phyloP scores from a whole-genome alignment of 1,284 basidiomycete species.

The Leccinum brunneo-olivaceum region DNA sequence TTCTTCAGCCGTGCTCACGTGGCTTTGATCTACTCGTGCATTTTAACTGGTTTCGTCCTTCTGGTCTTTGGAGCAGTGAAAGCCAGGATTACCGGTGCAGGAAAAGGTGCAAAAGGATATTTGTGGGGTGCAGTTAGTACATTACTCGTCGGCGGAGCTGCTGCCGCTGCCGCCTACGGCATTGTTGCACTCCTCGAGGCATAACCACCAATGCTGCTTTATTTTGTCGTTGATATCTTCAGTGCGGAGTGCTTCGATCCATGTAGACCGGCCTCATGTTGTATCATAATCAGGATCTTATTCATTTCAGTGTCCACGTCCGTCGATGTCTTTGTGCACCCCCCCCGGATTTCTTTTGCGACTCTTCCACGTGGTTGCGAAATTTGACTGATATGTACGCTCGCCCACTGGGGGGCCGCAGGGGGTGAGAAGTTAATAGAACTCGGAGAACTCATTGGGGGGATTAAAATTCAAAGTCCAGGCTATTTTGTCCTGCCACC shows the following conservation, averaged over 20 bases:
- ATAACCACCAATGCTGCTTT: slow-evolving; percentile 2
- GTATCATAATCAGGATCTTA: slow-evolving; percentile 2
- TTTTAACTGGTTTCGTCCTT: slow-evolving; percentile 79
- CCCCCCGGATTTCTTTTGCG: too few species aligned
- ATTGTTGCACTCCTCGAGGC: slow-evolving; percentile 75
- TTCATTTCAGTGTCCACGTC: too few species aligned
- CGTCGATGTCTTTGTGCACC: too few species aligned
- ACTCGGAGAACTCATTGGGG: too few species aligned
- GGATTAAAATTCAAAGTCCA: too few species aligned
- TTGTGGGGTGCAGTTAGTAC: slow-evolving; percentile 86
- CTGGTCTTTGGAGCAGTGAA: slow-evolving; percentile 88
- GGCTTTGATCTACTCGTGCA: slow-evolving; percentile 66
- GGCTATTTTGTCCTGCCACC: too few species aligned
- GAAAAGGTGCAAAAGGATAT: slow-evolving; percentile 47
- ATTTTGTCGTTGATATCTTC: too few species aligned
- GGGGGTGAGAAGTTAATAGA: too few species aligned
- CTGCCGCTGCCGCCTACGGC: slow-evolving; percentile 83
- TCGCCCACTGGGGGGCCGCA: neutral
- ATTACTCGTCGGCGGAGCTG: slow-evolving; percentile 84
- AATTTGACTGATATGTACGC: neutral
- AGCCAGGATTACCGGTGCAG: slow-evolving; percentile 83
- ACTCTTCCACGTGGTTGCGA: too few species aligned
- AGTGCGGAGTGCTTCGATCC: neutral
- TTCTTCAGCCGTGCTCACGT: slow-evolving; percentile 63
- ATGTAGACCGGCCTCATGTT: slow-evolving; percentile 1